Base-by-base conservation (phyloP, 768 basidiomycete species). In the Auricularia sp. region DNA sequence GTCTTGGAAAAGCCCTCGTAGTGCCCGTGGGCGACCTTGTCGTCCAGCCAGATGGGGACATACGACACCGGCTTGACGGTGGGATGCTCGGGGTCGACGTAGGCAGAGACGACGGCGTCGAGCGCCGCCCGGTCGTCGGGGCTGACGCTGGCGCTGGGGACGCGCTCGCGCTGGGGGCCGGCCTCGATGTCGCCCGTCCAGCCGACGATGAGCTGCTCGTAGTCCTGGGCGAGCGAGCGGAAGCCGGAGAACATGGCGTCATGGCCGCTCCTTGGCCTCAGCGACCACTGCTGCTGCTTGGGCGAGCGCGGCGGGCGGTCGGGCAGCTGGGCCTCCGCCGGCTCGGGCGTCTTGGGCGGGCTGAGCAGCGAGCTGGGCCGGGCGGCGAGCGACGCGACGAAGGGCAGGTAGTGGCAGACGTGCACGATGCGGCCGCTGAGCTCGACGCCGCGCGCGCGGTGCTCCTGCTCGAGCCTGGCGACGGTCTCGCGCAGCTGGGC, bases 1-100 rank as follows among this genome's bases (percentile, higher is more conserved):
- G 89, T 87, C 75, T 99, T 99, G 83, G 95, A 98, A 74, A 97
- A 98, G 0, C 94, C 95, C 69, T 98, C 94, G 73, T 98, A 97
- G 73, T 97, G 94, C 0, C 88, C 92, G 70, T 93, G 91, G 23
- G 92, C 93, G 44, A 93, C 84, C 73, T 88, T 84, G 70, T 93
- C 90, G 69, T 91, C 87, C 42, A 95, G 79, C 91, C 91, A 97
- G 12, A 99, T 91, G 3, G 96, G 94, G 6, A 91, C 84, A 69
- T 92, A 97, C 14, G 77, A 81, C 60, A 89, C 85, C 71, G 81
- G 85, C 67, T 83, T 73, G 39, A 77, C 74, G 56, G 78, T 74
- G n/a, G 67, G 63, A 7, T 61, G 42, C 35, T 58, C 62, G 23
- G 62, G 34, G 29, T 53, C 62, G 16, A 73, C 68, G 70, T 90